Percentiles rank a stretch among this genome's conserved stretches.
Conservation (phyloP, 768 basidiomycete species). For the Leccinum arenicola region DNA sequence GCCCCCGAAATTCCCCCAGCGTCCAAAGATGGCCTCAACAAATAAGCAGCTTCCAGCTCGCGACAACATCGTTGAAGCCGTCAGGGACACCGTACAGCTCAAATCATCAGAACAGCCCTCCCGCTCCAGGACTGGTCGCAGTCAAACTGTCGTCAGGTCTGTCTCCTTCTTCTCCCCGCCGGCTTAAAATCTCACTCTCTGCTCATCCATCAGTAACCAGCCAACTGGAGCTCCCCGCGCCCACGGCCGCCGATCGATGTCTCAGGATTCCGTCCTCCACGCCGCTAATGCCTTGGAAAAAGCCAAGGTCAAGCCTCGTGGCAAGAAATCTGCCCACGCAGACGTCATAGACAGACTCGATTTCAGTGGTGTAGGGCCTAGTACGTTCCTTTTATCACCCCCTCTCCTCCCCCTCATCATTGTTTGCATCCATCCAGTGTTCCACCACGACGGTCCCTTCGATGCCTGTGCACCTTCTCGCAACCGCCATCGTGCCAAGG, state of each 20-base stretch:
- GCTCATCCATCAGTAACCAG: constrained; percentile 18
- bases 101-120: constrained; percentile 42
- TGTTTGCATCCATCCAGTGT: constrained; percentile 48
- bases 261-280: constrained; percentile 46
- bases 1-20: constrained; percentile 29
- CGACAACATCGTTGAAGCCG: constrained; percentile 54
- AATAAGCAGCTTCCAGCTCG: constrained; percentile 33
- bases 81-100: constrained; percentile 66
- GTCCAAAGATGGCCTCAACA: constrained; percentile 26
- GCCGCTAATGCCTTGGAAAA: constrained; percentile 42
- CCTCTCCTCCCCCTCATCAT: neutral
- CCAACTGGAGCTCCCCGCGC: constrained; percentile 22
- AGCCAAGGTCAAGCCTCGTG: constrained; percentile 45
- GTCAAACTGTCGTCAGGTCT: constrained; percentile 46
- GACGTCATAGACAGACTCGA: constrained; percentile 90
- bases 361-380: constrained; percentile 79
- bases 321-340: constrained; percentile 78
- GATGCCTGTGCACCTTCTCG: constrained; percentile 90
- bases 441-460: constrained; percentile 91
- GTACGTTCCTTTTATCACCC: constrained; percentile 44
- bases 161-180: constrained; percentile 11
- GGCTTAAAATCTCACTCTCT: constrained; percentile 18
- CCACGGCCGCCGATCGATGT: constrained; percentile 45
- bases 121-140: constrained; percentile 51
- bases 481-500: constrained; percentile 74